phyloP scores from a whole-genome alignment of 306 rosid genomes.

The Parietaria judaica region DNA sequence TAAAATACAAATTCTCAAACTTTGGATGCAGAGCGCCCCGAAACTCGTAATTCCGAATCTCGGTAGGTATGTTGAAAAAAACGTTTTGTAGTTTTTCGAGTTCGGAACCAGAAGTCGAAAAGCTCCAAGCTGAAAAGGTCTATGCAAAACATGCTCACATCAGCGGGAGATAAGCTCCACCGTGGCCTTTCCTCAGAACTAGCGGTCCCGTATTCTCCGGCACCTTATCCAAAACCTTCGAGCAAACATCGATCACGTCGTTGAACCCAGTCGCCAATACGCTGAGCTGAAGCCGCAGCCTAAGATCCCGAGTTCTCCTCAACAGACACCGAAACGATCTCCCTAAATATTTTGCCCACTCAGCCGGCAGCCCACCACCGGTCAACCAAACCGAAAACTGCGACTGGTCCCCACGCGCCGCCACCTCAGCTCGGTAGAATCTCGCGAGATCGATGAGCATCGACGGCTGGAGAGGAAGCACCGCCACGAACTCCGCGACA shows the following conservation, averaged over 20 bases:
- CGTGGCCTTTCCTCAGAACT: conserved; percentile 85
- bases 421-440: conserved; percentile 83
- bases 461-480: conserved; percentile 82
- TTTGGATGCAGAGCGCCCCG: conserved; percentile 11
- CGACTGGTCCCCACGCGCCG: conserved; percentile 95
- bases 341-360: conserved; percentile 89
- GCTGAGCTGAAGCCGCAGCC: conserved; percentile 65
- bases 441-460: conserved; percentile 77
- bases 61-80: no score
- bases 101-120: not conserved
- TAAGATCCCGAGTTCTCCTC: conserved; percentile 82
- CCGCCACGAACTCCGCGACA: conserved; percentile 84
- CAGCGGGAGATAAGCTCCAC: conserved; percentile 90
- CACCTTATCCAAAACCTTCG: conserved; percentile 60
- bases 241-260: conserved; percentile 53
- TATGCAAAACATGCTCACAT: conserved; percentile 44
- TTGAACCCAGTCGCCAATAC: conserved; percentile 72
- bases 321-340: conserved; percentile 86
- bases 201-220: conserved; percentile 82
- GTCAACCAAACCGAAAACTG: conserved; percentile 97
- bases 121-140: not conserved
- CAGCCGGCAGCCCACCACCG: conserved; percentile 95
- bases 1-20: conserved; percentile 2
- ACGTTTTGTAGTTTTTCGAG: not conserved
- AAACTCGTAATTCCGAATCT: conserved; percentile 11